These are phyloP conservation scores for Ceratopteris richardii DNA, from an alignment of 75 land plant species.

Conservation along the genomic window DNA sequence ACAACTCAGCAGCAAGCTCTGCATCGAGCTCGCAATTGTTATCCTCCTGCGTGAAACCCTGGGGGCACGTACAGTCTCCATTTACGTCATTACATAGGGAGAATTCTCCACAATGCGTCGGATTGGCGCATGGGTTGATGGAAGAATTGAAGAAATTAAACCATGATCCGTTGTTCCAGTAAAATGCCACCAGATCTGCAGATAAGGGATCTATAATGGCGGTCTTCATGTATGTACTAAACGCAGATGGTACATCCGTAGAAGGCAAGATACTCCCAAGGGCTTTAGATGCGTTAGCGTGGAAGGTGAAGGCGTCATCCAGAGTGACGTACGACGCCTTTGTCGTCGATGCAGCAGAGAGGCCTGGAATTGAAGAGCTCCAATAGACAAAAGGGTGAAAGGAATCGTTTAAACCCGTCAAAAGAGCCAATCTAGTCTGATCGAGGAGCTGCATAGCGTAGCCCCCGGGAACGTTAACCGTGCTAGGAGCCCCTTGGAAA, in stretches of 20 bases:
- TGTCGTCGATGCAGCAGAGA: background rate
- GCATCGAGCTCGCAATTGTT: background rate
- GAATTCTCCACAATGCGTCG: background rate
- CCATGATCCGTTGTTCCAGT: background rate
- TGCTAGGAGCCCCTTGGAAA: background rate
- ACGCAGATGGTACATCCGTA: background rate
- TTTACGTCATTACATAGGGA: background rate
- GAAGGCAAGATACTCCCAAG: background rate
- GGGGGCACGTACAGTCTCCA: background rate
- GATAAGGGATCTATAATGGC: background rate
- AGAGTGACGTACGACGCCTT: background rate
- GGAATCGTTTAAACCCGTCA: background rate
- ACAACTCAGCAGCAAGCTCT: too few species aligned
- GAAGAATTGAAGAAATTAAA: background rate
- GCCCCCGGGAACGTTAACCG: slow-evolving; percentile 6
- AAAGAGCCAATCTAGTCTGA: too few species aligned
- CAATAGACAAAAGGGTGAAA: background rate
- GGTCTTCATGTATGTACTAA: background rate
- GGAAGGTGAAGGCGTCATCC: background rate
- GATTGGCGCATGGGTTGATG: background rate
- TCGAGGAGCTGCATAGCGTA: background rate
- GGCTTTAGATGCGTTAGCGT: background rate
- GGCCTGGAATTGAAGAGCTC: too few species aligned
- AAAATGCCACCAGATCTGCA: background rate
- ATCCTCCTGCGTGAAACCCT: background rate